Evolutionary conservation across 139 green algal genomes (phyloP), one percentile per base, ranked within the genome.

Genomic region (Tetraselmis chui): DNA sequence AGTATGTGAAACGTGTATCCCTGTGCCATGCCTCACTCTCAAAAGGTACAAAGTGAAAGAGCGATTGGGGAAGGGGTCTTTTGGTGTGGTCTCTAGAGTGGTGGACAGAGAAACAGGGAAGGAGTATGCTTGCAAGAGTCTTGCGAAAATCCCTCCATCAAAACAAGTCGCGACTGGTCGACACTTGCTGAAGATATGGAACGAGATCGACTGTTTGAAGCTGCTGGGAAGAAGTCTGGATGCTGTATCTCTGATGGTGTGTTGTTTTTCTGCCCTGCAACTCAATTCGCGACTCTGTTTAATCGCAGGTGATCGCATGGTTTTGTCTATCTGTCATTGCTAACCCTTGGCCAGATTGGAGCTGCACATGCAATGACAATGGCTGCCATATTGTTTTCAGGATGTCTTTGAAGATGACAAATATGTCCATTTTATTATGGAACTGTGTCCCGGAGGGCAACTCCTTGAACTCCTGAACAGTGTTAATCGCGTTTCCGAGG

Each of bases 121-220:
- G 31, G 79, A 30, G 29, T 79, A 76, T 31, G 79, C 79, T 2
- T 32, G 59, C 30, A 83, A 83, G 18, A 83, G 29, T 2, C 59
- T 83, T 45, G 29, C 79, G 2, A 83, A 83, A 31, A 22, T 78
- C 58, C 31, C 32, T n/a, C 80, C 80, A 28, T 31, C 22, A 79
- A 31, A 22, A 18, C 5, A 79, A 22, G 18, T 58, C 79, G 22
- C 31, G 2, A 75, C 79, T 2, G 45, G 45, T 25, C 80, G 74
- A 31, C 59, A 83, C n/a, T 28, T 83, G 2, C 31, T 58, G n/a
- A 83, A 83, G 29, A 32, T 83, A 2, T 45, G 74, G 79, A 32
- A 75, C n/a, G 79, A 83, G 29, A 58, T 83, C 2, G 79, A 83
- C 29, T 30, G 28, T 2, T 29, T 83, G 79, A 83, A 83, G 79